phyloP scores from a whole-genome alignment of 1,139 yeast species.

The Debaryomyces nepalensis region DNA sequence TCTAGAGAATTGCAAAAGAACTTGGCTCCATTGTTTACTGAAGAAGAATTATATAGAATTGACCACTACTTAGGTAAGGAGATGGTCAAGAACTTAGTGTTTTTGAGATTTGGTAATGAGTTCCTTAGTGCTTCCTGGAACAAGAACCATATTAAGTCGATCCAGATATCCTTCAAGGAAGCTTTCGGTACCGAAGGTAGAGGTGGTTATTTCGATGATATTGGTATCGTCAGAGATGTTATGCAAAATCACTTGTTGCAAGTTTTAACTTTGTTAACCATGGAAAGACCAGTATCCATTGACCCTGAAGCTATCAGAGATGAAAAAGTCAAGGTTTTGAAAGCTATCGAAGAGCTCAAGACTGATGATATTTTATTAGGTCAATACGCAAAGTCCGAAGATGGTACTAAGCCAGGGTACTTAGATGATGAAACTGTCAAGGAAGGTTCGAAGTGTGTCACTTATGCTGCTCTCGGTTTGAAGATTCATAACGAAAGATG shows the following conservation, averaged over 20 bases:
- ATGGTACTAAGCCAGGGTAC: slow-evolving; percentile 89
- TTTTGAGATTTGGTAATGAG: slow-evolving; percentile 87
- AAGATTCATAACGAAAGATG: slow-evolving; percentile 90
- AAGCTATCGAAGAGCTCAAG: slow-evolving; percentile 75
- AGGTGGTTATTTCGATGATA: slow-evolving; percentile 95
- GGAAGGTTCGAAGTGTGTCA: slow-evolving; percentile 80
- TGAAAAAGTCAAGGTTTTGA: slow-evolving; percentile 91
- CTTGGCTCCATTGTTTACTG: slow-evolving; percentile 84
- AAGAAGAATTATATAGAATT: slow-evolving; percentile 91
- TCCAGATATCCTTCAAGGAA: slow-evolving; percentile 93
- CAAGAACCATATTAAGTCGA: slow-evolving; percentile 71
- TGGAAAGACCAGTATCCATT: slow-evolving; percentile 92
- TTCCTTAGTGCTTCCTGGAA: slow-evolving; percentile 88
- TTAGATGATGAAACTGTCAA: slow-evolving; percentile 92
- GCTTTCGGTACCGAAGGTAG: slow-evolving; percentile 98
- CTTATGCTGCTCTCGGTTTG: slow-evolving; percentile 85
- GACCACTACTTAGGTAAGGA: slow-evolving; percentile 98
- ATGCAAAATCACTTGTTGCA: slow-evolving; percentile 97
- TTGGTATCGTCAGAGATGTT: slow-evolving; percentile 96
- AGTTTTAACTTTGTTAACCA: slow-evolving; percentile 85
- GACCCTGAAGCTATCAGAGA: slow-evolving; percentile 94
- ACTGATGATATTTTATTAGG: slow-evolving; percentile 75
- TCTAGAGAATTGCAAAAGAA: slow-evolving; percentile 76
- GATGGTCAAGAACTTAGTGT: slow-evolving; percentile 91
- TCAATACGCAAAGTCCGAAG: slow-evolving; percentile 82